Base-by-base conservation (phyloP, 2,329 filamentous ascomycete genomes). In the Pezicula rhizophila region DNA sequence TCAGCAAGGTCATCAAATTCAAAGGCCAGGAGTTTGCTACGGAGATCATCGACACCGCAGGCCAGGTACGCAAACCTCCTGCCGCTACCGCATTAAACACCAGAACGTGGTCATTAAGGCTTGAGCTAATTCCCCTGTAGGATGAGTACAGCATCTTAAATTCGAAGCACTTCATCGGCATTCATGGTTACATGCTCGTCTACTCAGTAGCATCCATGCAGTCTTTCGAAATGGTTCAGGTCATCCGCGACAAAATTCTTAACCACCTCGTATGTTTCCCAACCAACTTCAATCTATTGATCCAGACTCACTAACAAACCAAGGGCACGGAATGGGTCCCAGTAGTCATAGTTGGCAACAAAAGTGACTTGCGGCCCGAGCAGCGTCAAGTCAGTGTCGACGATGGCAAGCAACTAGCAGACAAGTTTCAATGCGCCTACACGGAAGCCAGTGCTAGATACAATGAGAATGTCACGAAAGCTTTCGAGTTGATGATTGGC, bases 101-200 rank as follows among this genome's bases (percentile, higher is more conserved):
- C 11, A 47, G 33, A 34, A 49, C 37, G 42, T 50, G 44, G 39
- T 43, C 39, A 38, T 40, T 10, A 41, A 41, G 45, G 10, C 52
- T 28, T 55, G 56, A 58, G 51, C 57, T 43, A 23, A 52, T 38
- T 56, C 18, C 46, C 49, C 17, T 40, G 49, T 51, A 93, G 85
- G 93, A 99, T 75, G 93, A 99, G 71, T 99, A 99, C 75, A 95
- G 89, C 66, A 96, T 97, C 57, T 77, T 99, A 53, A 97, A 96
- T 70, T 95, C 89, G 54, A 97, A 97, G 74, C 92, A 97, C 68
- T 97, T 97, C 64, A 97, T 99, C 67, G 93, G 93, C 55, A 97
- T 97, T 58, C 93, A 99, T 73, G 93, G 93, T 49, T 99, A 97
- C 70, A 90, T 99, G 80, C 85, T 99, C 52, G 92, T 96, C 43